Evolutionary conservation across 2,329 filamentous ascomycete species (phyloP).

Genomic region (Coniochaeta sp.): DNA sequence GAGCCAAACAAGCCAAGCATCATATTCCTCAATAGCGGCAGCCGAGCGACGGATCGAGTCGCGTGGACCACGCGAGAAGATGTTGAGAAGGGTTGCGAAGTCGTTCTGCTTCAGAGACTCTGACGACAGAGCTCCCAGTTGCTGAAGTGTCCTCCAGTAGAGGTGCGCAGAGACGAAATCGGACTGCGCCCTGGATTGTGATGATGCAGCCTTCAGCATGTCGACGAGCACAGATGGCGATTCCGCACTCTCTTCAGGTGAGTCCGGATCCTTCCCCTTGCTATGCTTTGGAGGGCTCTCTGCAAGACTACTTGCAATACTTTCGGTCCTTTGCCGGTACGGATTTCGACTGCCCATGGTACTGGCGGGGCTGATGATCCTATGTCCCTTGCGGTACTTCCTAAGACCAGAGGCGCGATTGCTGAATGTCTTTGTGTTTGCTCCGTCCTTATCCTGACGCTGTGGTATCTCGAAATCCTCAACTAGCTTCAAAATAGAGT

Average conservation of each 20-base stretch:
- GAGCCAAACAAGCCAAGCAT: constrained; percentile 75
- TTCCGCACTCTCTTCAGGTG: constrained; percentile 31
- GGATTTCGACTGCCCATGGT: constrained; percentile 52
- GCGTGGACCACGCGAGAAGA: constrained; percentile 64
- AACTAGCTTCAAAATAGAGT: constrained; percentile 72
- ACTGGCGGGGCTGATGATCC: constrained; percentile 41
- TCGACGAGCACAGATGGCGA: constrained; percentile 48
- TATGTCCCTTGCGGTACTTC: constrained; percentile 53
- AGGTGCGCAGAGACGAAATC: constrained; percentile 79
- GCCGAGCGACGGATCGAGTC: constrained; percentile 63
- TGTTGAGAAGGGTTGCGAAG: constrained; percentile 63
- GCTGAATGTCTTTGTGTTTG: constrained; percentile 55
- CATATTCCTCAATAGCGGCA: constrained; percentile 68
- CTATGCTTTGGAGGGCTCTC: constrained; percentile 15
- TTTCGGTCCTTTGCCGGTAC: constrained; percentile 31
- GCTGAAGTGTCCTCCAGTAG: constrained; percentile 76
- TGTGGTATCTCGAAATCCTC: constrained; percentile 76
- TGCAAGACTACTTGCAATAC: constrained; percentile 17
- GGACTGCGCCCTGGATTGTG: constrained; percentile 68
- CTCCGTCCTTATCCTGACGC: constrained; percentile 50
- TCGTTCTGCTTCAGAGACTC: constrained; percentile 57
- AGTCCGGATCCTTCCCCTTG: constrained; percentile 20
- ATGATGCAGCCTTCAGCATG: constrained; percentile 70
- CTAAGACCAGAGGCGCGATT: constrained; percentile 59
- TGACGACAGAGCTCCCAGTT: constrained; percentile 57